phyloP scores from a whole-genome alignment of 2,329 filamentous ascomycete species.

The Teratosphaeria epicoccoides region DNA sequence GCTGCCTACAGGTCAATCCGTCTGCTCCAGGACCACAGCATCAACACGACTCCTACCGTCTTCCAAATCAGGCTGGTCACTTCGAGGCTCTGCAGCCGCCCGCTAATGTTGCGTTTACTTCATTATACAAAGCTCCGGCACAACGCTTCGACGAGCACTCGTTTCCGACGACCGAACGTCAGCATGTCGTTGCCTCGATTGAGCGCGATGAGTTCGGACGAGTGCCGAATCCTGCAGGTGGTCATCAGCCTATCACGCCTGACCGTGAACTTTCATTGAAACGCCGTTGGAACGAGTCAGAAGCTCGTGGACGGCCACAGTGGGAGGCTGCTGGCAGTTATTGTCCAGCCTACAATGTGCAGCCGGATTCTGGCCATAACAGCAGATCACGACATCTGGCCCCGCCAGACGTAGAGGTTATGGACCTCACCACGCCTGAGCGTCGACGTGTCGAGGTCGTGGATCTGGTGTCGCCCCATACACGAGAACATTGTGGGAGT shows the following conservation, averaged over 20 bases:
- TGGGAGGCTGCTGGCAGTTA: not conserved
- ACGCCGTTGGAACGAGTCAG: not conserved
- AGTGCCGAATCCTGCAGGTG: not conserved
- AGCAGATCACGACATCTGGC: not conserved
- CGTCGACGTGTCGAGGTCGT: not conserved
- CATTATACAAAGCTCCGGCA: not conserved
- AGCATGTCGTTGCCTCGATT: slow-evolving; percentile 2
- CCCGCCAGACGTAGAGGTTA: not conserved
- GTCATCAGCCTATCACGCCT: not conserved
- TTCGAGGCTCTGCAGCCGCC: not conserved
- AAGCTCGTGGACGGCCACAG: not conserved
- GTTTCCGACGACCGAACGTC: not conserved
- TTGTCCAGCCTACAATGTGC: not conserved
- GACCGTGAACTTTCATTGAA: not conserved
- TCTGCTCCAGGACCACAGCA: not conserved
- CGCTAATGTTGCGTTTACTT: not conserved
- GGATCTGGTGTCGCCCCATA: slow-evolving; percentile 2
- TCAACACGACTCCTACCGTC: not conserved
- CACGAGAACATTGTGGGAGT: not conserved
- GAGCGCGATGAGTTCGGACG: not conserved
- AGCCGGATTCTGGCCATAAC: not conserved
- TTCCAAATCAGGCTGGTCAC: not conserved
- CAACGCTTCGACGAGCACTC: not conserved
- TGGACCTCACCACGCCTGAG: not conserved
- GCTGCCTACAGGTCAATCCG: not conserved